Base-by-base conservation (phyloP, 352 stramenopile genomes). In the Achlya hypogyna region DNA sequence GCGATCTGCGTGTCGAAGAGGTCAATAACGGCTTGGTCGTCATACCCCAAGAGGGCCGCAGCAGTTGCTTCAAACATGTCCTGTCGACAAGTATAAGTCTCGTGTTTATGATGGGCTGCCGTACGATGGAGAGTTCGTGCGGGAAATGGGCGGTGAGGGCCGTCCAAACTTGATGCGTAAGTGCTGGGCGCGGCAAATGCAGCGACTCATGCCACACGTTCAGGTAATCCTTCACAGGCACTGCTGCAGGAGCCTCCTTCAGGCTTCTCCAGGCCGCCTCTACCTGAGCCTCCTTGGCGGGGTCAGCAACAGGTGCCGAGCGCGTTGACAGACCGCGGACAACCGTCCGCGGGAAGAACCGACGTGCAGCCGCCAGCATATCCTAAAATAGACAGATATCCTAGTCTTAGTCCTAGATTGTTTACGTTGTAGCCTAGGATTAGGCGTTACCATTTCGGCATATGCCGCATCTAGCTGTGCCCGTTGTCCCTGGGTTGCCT, bases 61-160 rank as follows among this genome's bases (percentile, higher is more conserved):
- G 25, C 49, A 10, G 60, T 67, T 31, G 47, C 42, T 59, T 54
- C 60, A 27, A 67, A 25, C 42, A 67, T 23, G 14, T 59, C 42
- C 60, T 67, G 16, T 58, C 10, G 2, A 23, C 10, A 58, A 53
- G 1, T 5, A 25, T 32, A 31, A 62, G 23, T 34, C 49, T 54
- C 6, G 6, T 6, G 6, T 16, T 6, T 14, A 27, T 1, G 4
- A 45, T 28, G 20, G 12, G 32, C 20, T 8, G n/a, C n/a, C 28
- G 31, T 58, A 67, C 60, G 10, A 32, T 29, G n/a, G 60, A 23
- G 23, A 67, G 22, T n/a, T 53, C 60, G 3, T 58, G 18, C 10
- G 60, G 43, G 32, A 45, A 67, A 23, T 23, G 38, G 8, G 8
- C 28, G 49, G 56, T 22, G 12, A 67, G 18, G n/a, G 47, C 20